Evolutionary conservation across 192 early-diverging fungal genomes (phyloP).

Genomic region (Coemansia asiatica): DNA sequence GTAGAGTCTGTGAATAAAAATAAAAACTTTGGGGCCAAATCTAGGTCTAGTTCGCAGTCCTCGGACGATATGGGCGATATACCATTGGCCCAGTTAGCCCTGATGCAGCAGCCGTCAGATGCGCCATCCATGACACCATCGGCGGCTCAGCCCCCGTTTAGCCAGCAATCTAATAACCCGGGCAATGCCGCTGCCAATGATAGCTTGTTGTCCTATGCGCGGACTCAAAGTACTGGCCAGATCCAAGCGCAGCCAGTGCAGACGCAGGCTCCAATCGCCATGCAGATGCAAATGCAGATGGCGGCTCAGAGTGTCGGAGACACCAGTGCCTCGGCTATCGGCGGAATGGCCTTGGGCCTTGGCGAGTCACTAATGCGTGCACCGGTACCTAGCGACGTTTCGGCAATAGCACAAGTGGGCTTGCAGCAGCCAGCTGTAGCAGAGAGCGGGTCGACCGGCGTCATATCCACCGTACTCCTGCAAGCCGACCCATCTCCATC

Average conservation of each 20-base stretch:
- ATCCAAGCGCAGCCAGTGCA: not conserved
- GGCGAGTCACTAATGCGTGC: not conserved
- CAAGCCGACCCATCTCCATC: not conserved
- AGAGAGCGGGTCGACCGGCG: conserved; percentile 23
- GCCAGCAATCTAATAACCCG: not conserved
- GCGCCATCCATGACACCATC: not conserved
- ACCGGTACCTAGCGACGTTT: not conserved
- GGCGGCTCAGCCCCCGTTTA: not conserved
- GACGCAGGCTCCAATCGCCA: not conserved
- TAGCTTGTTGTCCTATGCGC: not conserved
- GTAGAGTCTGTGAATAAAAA: not conserved
- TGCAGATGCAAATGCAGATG: not conserved
- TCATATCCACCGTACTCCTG: conserved; percentile 29
- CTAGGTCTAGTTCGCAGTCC: conserved; percentile 35
- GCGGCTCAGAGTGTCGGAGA: not conserved
- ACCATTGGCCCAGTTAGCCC: conserved; percentile 40
- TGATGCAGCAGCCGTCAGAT: not conserved
- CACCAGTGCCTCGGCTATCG: not conserved
- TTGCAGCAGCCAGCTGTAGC: not conserved
- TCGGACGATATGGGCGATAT: conserved; percentile 52
- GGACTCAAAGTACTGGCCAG: not conserved
- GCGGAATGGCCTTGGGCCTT: conserved; percentile 3
- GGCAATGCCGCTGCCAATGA: not conserved
- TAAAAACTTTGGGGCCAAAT: too few species aligned
- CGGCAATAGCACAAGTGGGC: not conserved